A percentile compares a stretch with the other conserved stretches of the same genome.
phyloP scores from a whole-genome alignment of 2,329 filamentous ascomycete genomes.

The Mycogone perniciosa region DNA sequence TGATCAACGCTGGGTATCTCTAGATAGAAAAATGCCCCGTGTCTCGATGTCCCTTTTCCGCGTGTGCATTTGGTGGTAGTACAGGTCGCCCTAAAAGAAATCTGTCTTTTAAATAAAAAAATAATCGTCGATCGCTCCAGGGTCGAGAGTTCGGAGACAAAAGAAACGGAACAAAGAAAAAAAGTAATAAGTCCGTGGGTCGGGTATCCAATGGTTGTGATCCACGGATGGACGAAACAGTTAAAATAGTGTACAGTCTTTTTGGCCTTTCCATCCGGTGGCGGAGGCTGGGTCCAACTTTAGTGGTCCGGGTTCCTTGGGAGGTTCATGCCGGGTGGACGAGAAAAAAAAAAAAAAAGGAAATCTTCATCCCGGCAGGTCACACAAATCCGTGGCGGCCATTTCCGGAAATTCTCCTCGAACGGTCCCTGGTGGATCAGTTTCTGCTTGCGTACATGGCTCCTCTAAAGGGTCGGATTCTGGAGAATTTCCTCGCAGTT shows the following conservation, averaged over 20 bases:
- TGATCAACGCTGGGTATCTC: slow-evolving; percentile 30
- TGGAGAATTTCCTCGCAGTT: slow-evolving; percentile 87
- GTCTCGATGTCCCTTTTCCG: slow-evolving; percentile 14
- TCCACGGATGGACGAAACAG: slow-evolving; percentile 10
- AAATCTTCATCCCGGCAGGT: slow-evolving; percentile 3
- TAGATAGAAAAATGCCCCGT: slow-evolving; percentile 29
- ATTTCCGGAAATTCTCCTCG: slow-evolving; percentile 4
- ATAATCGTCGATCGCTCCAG: slow-evolving; percentile 11
- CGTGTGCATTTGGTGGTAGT: slow-evolving; percentile 14
- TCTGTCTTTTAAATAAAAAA: slow-evolving; percentile 13
- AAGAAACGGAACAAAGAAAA: slow-evolving; percentile 9
- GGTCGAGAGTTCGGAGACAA: neutral
- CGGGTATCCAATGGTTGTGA: slow-evolving; percentile 13
- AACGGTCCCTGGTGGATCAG: slow-evolving; percentile 7
- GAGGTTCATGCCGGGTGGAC: slow-evolving; percentile 11
- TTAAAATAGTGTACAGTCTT: slow-evolving; percentile 13
- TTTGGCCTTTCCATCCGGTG: slow-evolving; percentile 11
- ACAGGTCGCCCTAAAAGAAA: slow-evolving; percentile 17
- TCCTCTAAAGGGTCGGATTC: slow-evolving; percentile 47
- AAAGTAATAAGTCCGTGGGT: slow-evolving; percentile 2
- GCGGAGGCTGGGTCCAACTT: slow-evolving; percentile 6
- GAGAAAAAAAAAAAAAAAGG: slow-evolving; percentile 15
- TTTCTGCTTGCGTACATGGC: neutral
- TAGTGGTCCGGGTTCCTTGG: slow-evolving; percentile 9
- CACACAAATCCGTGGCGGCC: slow-evolving; percentile 11